Percentiles rank a stretch among this genome's conserved stretches.
Conservation (phyloP, 1,284 basidiomycete species). For the Melampsora occidentalis region DNA sequence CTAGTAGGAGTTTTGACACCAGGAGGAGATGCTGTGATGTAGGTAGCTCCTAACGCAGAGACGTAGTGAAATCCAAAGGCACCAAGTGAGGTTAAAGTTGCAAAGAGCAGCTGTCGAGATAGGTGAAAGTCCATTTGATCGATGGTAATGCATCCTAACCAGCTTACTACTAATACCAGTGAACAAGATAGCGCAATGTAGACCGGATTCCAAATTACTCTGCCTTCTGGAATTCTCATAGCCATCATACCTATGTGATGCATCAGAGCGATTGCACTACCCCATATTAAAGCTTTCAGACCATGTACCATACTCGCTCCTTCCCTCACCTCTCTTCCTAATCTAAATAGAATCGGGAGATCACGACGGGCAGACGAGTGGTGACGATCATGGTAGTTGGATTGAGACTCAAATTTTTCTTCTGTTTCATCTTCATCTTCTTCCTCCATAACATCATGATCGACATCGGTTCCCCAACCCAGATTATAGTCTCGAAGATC, state of each 20-base stretch:
- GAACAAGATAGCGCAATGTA: constrained; percentile 16
- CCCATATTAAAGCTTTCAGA: constrained; percentile 23
- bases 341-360: not conserved
- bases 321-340: not conserved
- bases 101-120: constrained; percentile 27
- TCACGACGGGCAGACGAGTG: not conserved
- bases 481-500: not conserved
- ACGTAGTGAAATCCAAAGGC: constrained; percentile 35
- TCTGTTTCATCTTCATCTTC: not conserved
- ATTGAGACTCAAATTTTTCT: not conserved
- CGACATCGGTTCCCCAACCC: not conserved
- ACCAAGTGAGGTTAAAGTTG: constrained; percentile 23
- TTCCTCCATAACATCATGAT: not conserved
- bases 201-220: constrained; percentile 22
- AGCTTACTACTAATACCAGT: constrained; percentile 21
- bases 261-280: constrained; percentile 28
- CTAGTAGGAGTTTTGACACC: not conserved
- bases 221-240: constrained; percentile 29
- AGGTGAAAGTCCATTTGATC: constrained; percentile 29
- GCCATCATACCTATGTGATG: constrained; percentile 40
- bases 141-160: constrained; percentile 23
- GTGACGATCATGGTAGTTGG: not conserved
- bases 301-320: not conserved
- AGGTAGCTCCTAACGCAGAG: constrained; percentile 2
- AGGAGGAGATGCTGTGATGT: constrained; percentile 1